These are phyloP conservation scores for Fragilaria radians DNA, from an alignment of 108 stramenopile genomes.

Conservation along the genomic window DNA sequence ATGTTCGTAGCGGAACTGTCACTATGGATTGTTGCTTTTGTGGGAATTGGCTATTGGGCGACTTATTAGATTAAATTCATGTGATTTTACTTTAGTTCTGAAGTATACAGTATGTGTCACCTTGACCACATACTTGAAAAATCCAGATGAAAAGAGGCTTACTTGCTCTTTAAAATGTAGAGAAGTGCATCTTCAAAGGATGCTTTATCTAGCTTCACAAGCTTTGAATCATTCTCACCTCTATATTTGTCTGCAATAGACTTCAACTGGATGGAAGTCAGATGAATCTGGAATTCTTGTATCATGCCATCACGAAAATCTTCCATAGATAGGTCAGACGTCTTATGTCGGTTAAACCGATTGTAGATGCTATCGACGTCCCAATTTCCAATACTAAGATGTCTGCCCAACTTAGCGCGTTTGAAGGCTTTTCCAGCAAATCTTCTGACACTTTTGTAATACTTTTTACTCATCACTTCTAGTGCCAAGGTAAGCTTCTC, in stretches of 20 bases:
- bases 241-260: neutral
- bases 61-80: constrained; percentile 4
- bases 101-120: no score
- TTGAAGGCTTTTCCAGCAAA: constrained; percentile 54
- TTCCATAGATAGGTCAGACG: constrained; percentile 30
- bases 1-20: constrained; percentile 46
- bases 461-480: constrained; percentile 14
- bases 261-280: constrained; percentile 14
- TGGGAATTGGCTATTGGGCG: constrained; percentile 39
- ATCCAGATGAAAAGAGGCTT: no score
- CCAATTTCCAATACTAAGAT: constrained; percentile 31
- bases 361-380: constrained; percentile 33
- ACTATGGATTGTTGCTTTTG: constrained; percentile 50
- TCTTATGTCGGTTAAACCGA: constrained; percentile 28
- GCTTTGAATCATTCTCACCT: neutral
- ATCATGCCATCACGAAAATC: constrained; percentile 41
- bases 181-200: neutral
- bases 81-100: no score
- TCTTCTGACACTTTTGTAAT: constrained; percentile 45
- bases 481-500: constrained; percentile 20
- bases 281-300: constrained; percentile 29
- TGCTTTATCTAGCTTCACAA: neutral
- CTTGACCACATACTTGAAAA: no score
- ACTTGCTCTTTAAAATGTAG: neutral
- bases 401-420: constrained; percentile 31